A percentile compares a stretch with the other conserved stretches of the same genome.
phyloP scores from a whole-genome alignment of 176 grass and related monocot genomes.

The Secale cereale region DNA sequence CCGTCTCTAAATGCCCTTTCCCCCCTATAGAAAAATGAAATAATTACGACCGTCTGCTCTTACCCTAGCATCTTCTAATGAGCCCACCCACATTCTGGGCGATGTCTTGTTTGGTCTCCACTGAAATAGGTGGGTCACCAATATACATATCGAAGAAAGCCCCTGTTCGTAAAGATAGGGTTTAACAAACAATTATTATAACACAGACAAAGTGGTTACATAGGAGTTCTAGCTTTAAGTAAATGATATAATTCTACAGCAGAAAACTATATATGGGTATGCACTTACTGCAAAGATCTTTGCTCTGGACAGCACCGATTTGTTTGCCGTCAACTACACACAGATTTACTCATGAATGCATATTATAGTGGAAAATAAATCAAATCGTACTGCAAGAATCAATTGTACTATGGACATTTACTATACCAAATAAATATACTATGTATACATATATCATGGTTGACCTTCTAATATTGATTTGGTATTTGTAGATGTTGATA shows the following conservation, averaged over 20 bases:
- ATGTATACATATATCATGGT: too few species aligned
- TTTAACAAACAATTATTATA: background rate
- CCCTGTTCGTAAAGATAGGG: conserved; percentile 33
- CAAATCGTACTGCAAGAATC: background rate
- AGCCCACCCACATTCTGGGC: conserved; percentile 73
- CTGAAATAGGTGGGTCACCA: conserved; percentile 73
- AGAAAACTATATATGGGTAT: background rate
- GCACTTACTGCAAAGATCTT: conserved; percentile 99
- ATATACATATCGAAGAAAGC: conserved; percentile 99
- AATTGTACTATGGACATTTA: too few species aligned
- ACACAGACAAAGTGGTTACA: background rate
- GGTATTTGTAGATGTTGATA: too few species aligned
- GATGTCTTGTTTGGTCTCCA: conserved; percentile 78
- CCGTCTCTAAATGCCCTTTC: background rate
- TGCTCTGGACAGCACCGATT: conserved; percentile 82
- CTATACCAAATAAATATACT: too few species aligned
- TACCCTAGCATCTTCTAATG: conserved; percentile 69
- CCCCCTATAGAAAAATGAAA: conserved; percentile 43
- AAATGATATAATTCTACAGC: background rate
- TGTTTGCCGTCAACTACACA: conserved; percentile 83
- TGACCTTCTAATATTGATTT: too few species aligned
- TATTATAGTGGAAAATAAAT: background rate
- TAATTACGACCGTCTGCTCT: background rate
- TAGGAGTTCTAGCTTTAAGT: background rate
- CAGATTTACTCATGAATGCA: conserved; percentile 17